Conservation (phyloP, 345 rosid species). For the Salix koriyanagi region DNA sequence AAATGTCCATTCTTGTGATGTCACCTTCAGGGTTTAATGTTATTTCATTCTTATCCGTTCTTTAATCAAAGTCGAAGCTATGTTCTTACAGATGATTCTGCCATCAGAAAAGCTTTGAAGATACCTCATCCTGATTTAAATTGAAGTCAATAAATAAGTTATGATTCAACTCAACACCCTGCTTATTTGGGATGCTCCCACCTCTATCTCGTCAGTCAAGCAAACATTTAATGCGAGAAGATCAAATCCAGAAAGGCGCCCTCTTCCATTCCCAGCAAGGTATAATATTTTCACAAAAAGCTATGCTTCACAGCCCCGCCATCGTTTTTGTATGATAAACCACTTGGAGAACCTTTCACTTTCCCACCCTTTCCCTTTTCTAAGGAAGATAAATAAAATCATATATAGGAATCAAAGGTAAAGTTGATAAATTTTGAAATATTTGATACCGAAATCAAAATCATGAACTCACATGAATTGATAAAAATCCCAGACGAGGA, state of each 20-base stretch:
- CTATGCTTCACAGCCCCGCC: background rate
- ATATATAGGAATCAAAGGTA: background rate
- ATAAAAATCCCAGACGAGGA: background rate
- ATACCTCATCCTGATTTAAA: background rate
- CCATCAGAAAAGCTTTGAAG: background rate
- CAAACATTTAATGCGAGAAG: background rate
- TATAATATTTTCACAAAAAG: background rate
- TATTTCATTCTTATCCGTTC: background rate
- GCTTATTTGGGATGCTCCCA: background rate
- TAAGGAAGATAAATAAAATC: background rate
- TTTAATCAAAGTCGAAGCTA: background rate
- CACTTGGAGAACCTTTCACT: background rate
- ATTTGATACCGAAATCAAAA: background rate
- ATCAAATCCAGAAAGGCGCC: background rate
- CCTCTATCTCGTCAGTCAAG: background rate
- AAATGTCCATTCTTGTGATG: background rate
- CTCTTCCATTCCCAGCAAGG: background rate
- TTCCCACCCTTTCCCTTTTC: background rate
- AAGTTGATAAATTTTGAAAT: background rate
- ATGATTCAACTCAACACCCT: background rate
- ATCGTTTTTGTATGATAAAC: background rate
- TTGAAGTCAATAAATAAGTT: background rate
- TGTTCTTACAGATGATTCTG: background rate
- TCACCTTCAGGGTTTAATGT: background rate
- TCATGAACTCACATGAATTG: background rate